These are phyloP conservation scores for Triticum monococcum DNA, from an alignment of 176 grass and related monocot species.

Conservation along the genomic window DNA sequence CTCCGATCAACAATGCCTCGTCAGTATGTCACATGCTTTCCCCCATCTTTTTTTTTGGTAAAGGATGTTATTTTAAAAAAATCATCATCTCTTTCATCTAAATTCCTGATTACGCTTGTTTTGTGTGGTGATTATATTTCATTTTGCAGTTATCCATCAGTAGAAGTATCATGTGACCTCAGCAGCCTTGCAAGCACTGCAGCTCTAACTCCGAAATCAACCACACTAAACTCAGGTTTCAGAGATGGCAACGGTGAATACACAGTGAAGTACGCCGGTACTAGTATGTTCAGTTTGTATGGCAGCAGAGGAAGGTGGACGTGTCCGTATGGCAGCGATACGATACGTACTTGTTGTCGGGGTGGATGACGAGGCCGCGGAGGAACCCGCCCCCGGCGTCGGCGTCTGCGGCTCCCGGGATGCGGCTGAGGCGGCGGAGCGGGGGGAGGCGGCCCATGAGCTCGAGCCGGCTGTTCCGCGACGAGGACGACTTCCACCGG, in stretches of 20 bases:
- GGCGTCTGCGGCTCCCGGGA: neutral
- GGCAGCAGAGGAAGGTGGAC: neutral
- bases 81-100: neutral
- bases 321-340: neutral
- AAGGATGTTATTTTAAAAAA: neutral
- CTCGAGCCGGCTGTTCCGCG: conserved; percentile 51
- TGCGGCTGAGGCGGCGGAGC: neutral
- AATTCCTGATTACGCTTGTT: neutral
- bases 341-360: conserved; percentile 57
- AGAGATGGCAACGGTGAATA: neutral
- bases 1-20: neutral
- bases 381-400: neutral
- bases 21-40: neutral
- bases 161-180: neutral
- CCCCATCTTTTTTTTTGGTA: neutral
- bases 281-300: neutral
- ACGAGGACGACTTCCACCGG: conserved; percentile 42
- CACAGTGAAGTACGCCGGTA: neutral
- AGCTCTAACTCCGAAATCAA: neutral
- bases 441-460: conserved; percentile 45
- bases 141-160: neutral
- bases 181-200: neutral
- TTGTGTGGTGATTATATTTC: neutral
- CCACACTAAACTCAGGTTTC: neutral
- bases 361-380: conserved; percentile 54